Percentiles rank a stretch among this genome's conserved stretches.
Conservation (phyloP, 1,284 basidiomycete genomes). For the Leccinum pallidistipes region DNA sequence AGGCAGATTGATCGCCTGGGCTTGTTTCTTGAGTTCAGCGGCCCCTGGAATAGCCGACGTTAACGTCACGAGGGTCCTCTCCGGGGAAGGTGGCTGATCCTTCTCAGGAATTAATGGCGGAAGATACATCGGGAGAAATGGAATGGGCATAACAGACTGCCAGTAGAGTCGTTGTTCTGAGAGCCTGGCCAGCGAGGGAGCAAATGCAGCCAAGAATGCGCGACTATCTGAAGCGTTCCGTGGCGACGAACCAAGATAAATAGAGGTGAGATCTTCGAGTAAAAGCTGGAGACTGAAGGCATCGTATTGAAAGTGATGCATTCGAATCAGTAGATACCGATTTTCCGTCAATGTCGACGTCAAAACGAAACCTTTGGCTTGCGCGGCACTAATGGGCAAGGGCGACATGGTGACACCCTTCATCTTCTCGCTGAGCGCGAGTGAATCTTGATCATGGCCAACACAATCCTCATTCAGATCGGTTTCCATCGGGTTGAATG, state of each 20-base stretch:
- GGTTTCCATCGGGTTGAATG: slow-evolving; percentile 19
- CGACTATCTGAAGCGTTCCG: slow-evolving; percentile 33
- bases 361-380: slow-evolving; percentile 37
- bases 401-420: slow-evolving; percentile 38
- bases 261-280: slow-evolving; percentile 39
- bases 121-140: slow-evolving; percentile 35
- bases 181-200: slow-evolving; percentile 24
- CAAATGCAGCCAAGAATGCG: slow-evolving; percentile 35
- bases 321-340: slow-evolving; percentile 42
- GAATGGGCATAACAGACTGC: slow-evolving; percentile 34
- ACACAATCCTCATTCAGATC: slow-evolving; percentile 16
- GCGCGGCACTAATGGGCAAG: slow-evolving; percentile 34
- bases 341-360: slow-evolving; percentile 23
- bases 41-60: slow-evolving; percentile 22
- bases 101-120: slow-evolving; percentile 28
- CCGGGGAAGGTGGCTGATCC: background rate
- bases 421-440: slow-evolving; percentile 33
- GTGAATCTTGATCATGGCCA: slow-evolving; percentile 24
- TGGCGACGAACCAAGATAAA: slow-evolving; percentile 36
- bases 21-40: slow-evolving; percentile 29
- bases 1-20: slow-evolving; percentile 36
- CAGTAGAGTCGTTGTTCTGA: slow-evolving; percentile 43
- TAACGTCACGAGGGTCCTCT: slow-evolving; percentile 25
- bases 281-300: slow-evolving; percentile 49
- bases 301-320: slow-evolving; percentile 55